phyloP scores from a whole-genome alignment of 257 asterid genomes.

The Solanum microdontum region DNA sequence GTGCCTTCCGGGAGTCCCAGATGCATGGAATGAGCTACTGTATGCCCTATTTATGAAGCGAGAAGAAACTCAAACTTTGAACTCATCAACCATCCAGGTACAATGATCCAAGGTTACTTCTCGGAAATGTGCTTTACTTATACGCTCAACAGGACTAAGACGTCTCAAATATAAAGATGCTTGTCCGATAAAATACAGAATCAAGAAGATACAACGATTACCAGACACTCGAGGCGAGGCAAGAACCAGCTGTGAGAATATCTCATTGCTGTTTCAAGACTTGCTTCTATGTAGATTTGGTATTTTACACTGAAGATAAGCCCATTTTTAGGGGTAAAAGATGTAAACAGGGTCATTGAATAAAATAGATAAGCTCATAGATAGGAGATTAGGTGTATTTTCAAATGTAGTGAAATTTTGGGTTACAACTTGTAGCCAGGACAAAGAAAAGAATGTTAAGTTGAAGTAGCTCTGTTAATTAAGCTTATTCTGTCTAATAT shows the following conservation, averaged over 20 bases:
- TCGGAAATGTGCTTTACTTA: neutral
- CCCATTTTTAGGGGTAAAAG: neutral
- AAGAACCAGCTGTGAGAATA: neutral
- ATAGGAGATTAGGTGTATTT: neutral
- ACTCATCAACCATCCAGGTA: constrained; percentile 16
- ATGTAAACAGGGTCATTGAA: neutral
- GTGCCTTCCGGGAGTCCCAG: constrained; percentile 93
- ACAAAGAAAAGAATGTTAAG: neutral
- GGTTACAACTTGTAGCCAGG: neutral
- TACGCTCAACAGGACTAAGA: neutral
- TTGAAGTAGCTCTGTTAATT: neutral
- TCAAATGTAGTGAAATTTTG: neutral
- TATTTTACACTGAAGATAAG: neutral
- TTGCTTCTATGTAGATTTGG: neutral
- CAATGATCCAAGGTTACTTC: neutral
- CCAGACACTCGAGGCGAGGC: neutral
- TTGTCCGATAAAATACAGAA: neutral
- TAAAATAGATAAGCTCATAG: neutral
- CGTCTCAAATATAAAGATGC: neutral
- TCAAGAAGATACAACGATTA: neutral
- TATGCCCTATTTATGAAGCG: constrained; percentile 55
- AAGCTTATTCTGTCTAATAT: neutral
- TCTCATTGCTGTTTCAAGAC: neutral
- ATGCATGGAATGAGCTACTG: constrained; percentile 79
- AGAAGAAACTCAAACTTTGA: constrained; percentile 5